Percentiles rank a stretch among this genome's conserved stretches.
These are phyloP conservation scores for Lachnellula arida DNA, from an alignment of 2,329 filamentous ascomycete genomes.

Conservation along the genomic window DNA sequence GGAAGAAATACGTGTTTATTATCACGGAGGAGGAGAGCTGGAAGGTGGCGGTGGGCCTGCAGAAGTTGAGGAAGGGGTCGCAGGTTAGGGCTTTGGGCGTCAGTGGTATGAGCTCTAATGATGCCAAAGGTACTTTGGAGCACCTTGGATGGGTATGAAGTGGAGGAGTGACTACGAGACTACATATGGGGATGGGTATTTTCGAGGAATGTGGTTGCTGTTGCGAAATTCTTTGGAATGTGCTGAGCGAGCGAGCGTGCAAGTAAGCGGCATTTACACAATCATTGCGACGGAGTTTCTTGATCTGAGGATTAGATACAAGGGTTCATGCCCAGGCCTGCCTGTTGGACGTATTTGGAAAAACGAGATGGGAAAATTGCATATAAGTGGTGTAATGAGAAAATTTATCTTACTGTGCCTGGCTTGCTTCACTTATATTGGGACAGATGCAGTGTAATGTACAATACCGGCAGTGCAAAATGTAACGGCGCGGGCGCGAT, in stretches of 20 bases:
- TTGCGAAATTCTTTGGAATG: slow-evolving; percentile 17
- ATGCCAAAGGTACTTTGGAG: slow-evolving; percentile 52
- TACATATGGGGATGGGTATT: background rate
- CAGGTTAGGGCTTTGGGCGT: slow-evolving; percentile 57
- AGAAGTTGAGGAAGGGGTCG: slow-evolving; percentile 54
- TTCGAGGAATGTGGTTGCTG: slow-evolving; percentile 5
- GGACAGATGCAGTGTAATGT: too few relatives aligned
- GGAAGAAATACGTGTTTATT: slow-evolving; percentile 62
- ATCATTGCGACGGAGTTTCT: slow-evolving; percentile 26
- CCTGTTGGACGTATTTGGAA: background rate
- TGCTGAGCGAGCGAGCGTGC: slow-evolving; percentile 12
- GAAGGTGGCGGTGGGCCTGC: slow-evolving; percentile 61
- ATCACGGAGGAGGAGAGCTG: slow-evolving; percentile 61
- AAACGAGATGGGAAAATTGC: background rate
- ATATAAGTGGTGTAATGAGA: background rate
- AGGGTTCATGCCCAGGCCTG: background rate
- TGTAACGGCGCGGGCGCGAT: too few relatives aligned
- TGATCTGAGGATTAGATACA: background rate
- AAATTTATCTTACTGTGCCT: too few relatives aligned
- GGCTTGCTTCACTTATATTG: too few relatives aligned
- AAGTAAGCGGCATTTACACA: slow-evolving; percentile 19
- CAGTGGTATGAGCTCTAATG: slow-evolving; percentile 48
- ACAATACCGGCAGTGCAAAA: too few relatives aligned
- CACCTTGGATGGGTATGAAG: slow-evolving; percentile 46
- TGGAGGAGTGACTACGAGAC: too few relatives aligned